phyloP scores from a whole-genome alignment of 495 filamentous ascomycete species.

The Xylaria acuta region DNA sequence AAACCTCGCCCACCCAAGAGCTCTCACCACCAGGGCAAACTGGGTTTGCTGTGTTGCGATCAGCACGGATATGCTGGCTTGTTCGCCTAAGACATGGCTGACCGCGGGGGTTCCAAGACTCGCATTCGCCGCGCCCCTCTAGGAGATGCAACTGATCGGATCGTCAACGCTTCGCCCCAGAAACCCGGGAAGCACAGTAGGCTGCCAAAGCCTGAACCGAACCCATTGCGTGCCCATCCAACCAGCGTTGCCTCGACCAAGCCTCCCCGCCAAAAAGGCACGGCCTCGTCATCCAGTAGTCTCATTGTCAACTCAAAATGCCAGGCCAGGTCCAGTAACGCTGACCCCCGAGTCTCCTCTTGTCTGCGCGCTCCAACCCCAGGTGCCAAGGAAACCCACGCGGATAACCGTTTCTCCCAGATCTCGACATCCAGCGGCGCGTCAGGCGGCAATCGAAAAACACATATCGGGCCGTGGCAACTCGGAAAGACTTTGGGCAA shows the following conservation, averaged over 20 bases:
- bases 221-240: conserved; percentile 38
- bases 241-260: conserved; percentile 28
- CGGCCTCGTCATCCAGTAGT: conserved; percentile 17
- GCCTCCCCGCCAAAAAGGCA: conserved; percentile 14
- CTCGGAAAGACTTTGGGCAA: conserved; percentile 85
- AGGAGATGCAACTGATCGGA: conserved; percentile 54
- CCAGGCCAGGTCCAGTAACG: conserved; percentile 18
- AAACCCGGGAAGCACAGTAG: conserved; percentile 28
- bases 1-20: not conserved
- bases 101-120: conserved; percentile 33
- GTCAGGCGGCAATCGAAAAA: conserved; percentile 70
- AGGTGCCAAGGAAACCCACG: conserved; percentile 50
- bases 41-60: not conserved
- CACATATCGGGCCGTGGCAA: conserved; percentile 86
- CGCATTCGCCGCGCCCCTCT: conserved; percentile 49
- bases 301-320: conserved; percentile 30
- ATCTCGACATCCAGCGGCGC: conserved; percentile 71
- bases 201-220: conserved; percentile 17
- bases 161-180: conserved; percentile 45
- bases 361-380: conserved; percentile 42
- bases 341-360: conserved; percentile 23
- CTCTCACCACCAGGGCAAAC: not conserved
- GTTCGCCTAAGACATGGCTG: conserved; percentile 44
- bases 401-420: conserved; percentile 72
- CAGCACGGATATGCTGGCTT: conserved; percentile 28